A percentile compares a stretch with the other conserved stretches of the same genome.
Evolutionary conservation across 2,329 filamentous ascomycete genomes (phyloP).

Genomic region (Diaporthe eres): DNA sequence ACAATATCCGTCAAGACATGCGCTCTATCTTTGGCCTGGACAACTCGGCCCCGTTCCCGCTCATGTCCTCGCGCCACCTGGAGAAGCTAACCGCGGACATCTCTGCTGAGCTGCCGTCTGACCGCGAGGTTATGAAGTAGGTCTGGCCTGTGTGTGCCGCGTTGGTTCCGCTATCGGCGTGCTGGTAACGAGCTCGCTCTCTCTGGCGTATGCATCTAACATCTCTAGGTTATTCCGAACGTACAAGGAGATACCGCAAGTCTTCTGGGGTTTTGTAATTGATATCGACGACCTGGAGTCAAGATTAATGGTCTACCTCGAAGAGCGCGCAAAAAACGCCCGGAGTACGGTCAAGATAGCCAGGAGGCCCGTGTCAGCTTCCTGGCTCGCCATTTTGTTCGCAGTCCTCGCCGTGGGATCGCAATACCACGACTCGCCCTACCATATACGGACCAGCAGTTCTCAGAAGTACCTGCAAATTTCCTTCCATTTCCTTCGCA

Average conservation of each 20-base stretch:
- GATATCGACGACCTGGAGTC: conserved; percentile 77
- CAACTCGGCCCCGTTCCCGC: conserved; percentile 75
- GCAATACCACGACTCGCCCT: conserved; percentile 76
- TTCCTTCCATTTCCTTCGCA: conserved; percentile 74
- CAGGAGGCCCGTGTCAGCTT: conserved; percentile 68
- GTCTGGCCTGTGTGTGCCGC: conserved; percentile 46
- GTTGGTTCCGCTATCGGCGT: neutral
- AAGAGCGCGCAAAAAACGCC: conserved; percentile 71
- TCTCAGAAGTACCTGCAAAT: conserved; percentile 74
- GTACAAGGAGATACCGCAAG: conserved; percentile 77
- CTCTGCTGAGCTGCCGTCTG: conserved; percentile 72
- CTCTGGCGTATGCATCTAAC: conserved; percentile 19
- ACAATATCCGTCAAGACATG: conserved; percentile 74
- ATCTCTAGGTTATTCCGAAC: conserved; percentile 70
- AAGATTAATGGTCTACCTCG: conserved; percentile 75
- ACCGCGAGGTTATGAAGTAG: conserved; percentile 77
- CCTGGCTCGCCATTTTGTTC: conserved; percentile 77
- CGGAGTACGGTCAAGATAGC: conserved; percentile 59
- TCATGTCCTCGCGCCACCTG: conserved; percentile 76
- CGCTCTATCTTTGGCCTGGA: conserved; percentile 76
- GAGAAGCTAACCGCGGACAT: conserved; percentile 73
- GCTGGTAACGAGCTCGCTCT: neutral
- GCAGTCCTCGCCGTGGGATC: conserved; percentile 75
- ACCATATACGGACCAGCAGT: conserved; percentile 71
- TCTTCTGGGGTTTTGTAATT: conserved; percentile 77